Evolutionary conservation across 176 grass and related monocot genomes (phyloP), one percentile per base, ranked within the genome.

Genomic region (Pontederia crassipes): DNA sequence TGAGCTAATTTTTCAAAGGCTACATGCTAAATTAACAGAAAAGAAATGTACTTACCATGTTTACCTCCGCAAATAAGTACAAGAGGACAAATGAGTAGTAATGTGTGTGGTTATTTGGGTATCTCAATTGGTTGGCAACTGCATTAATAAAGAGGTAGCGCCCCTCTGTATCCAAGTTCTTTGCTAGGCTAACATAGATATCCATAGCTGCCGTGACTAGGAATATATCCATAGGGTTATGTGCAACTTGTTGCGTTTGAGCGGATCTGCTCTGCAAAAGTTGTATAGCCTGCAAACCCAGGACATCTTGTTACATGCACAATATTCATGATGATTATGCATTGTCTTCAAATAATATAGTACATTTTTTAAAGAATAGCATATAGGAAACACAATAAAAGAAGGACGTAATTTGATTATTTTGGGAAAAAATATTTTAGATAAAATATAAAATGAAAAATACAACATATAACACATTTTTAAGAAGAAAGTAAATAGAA

Each of bases 21-120:
- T 13, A 56, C 0, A 9, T 55, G 1, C 8, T 4, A 63, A 73
- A 8, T 9, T 45, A 71, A 46, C 52, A 17, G 71, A 50, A 57
- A 53, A 48, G 29, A 4, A 56, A 57, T 24, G 20, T 45, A 26
- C 78, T 80, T 79, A 97, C 92, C 81, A 81, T 74, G 50, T 66
- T 85, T 61, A 84, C 78, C 64, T 97, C 87, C 0, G 83, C 84
- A 77, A 89, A 97, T 69, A 97, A 73, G 75, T 90, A 96, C 6
- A 96, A 70, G 74, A 96, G 85, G 18, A 97, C 82, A 52, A 97
- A 97, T 11, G 87, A 90, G 48, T 85, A 97, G 73, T 97, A 97
- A 76, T 97, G 87, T 12, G 87, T 91, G 71, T 97, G 92, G 66
- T 87, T 97, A 69, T 97, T 97, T 62, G 92, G 92, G 64, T 91